These are phyloP conservation scores for Colletotrichum sp. DNA, from an alignment of 2,329 filamentous ascomycete species.

Conservation along the genomic window DNA sequence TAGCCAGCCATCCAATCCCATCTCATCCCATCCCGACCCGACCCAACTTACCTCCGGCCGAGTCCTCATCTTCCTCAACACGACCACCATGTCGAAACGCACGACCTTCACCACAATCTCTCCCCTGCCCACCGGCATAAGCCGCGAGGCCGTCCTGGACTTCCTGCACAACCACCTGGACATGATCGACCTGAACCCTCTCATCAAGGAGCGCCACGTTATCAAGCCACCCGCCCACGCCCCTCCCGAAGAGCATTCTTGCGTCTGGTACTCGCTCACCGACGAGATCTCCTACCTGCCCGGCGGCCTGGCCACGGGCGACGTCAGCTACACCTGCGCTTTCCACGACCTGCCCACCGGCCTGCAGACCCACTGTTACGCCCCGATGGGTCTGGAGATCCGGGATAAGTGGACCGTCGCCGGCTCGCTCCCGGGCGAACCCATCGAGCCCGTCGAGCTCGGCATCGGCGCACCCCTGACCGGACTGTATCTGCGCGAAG, in stretches of 20 bases:
- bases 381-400: constrained; percentile 81
- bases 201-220: constrained; percentile 73
- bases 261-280: constrained; percentile 79
- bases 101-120: constrained; percentile 79
- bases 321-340: constrained; percentile 78
- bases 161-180: constrained; percentile 79
- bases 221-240: constrained; percentile 72
- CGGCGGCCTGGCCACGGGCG: constrained; percentile 65
- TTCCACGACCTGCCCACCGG: constrained; percentile 76
- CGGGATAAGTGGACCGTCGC: constrained; percentile 78
- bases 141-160: constrained; percentile 71
- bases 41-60: background rate
- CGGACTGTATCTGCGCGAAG: constrained; percentile 83
- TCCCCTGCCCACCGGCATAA: constrained; percentile 71
- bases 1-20: background rate
- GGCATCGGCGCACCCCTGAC: constrained; percentile 67
- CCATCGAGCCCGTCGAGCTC: constrained; percentile 66
- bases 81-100: constrained; percentile 66
- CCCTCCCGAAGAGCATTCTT: constrained; percentile 71
- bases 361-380: constrained; percentile 82
- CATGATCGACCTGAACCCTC: constrained; percentile 89
- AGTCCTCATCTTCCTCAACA: background rate
- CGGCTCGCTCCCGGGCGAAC: constrained; percentile 74
- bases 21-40: background rate
- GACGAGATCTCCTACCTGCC: constrained; percentile 80